Percentiles rank a stretch among this genome's conserved stretches.
Evolutionary conservation across 2,329 filamentous ascomycete species (phyloP).

Genomic region (Ophiocordyceps sinensis): DNA sequence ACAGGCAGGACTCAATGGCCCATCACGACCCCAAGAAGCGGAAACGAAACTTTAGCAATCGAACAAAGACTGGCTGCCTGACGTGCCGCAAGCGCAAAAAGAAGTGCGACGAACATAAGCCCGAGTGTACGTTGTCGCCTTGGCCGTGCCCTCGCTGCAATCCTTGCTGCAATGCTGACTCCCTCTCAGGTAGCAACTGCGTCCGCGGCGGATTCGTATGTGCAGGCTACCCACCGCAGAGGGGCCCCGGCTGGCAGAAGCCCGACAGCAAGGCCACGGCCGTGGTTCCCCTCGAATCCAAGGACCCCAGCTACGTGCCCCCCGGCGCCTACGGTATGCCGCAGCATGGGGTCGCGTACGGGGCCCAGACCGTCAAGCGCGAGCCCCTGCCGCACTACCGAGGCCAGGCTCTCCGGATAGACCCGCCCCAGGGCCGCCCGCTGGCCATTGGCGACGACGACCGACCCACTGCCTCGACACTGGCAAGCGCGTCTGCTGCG

Average conservation of each 20-base stretch:
- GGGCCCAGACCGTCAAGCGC: conserved; percentile 29
- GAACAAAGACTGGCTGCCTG: conserved; percentile 90
- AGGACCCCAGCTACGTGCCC: conserved; percentile 52
- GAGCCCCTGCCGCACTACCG: conserved; percentile 46
- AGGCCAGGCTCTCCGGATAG: conserved; percentile 46
- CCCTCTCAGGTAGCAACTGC: conserved; percentile 63
- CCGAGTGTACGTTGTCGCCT: conserved; percentile 57
- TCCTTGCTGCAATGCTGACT: conserved; percentile 1
- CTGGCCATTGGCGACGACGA: conserved; percentile 40
- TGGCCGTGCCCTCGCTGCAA: too few relatives aligned
- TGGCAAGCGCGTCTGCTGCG: conserved; percentile 40
- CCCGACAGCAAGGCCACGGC: conserved; percentile 53
- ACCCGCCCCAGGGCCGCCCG: conserved; percentile 44
- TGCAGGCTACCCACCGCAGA: conserved; percentile 74
- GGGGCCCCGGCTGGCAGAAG: conserved; percentile 61
- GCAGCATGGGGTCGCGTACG: conserved; percentile 24
- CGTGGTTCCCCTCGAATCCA: conserved; percentile 71
- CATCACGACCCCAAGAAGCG: conserved; percentile 53
- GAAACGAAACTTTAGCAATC: conserved; percentile 79
- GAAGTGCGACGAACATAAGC: conserved; percentile 92
- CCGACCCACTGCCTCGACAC: conserved; percentile 41
- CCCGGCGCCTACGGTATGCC: conserved; percentile 49
- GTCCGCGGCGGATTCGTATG: conserved; percentile 80
- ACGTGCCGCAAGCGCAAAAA: conserved; percentile 89
- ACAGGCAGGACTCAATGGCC: conserved; percentile 31